Conservation (phyloP, 1,284 basidiomycete species). For the Coniferiporia sulphurascens region DNA sequence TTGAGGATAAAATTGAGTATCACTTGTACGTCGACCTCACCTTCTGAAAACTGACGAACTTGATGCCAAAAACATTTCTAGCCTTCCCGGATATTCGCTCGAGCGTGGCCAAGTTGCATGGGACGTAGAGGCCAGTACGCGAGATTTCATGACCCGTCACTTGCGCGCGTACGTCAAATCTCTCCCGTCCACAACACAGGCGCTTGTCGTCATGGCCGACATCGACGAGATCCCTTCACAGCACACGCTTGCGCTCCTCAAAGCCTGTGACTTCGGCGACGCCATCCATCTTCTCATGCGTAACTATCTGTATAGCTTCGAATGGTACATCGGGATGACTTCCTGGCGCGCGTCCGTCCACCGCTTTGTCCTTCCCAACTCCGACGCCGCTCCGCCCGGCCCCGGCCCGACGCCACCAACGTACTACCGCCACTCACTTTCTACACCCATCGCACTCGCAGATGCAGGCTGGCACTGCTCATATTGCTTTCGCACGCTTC, state of each 20-base stretch:
- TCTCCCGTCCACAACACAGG: slow-evolving; percentile 24
- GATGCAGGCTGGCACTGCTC: slow-evolving; percentile 61
- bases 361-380: slow-evolving; percentile 18
- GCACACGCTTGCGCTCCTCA: slow-evolving; percentile 52
- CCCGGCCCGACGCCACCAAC: slow-evolving; percentile 15
- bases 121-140: slow-evolving; percentile 33
- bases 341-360: slow-evolving; percentile 57
- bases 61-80: slow-evolving; percentile 23
- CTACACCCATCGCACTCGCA: slow-evolving; percentile 47
- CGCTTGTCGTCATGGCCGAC: slow-evolving; percentile 61
- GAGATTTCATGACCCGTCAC: slow-evolving; percentile 39
- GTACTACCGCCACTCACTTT: slow-evolving; percentile 54
- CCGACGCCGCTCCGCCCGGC: slow-evolving; percentile 31
- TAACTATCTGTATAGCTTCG: slow-evolving; percentile 63
- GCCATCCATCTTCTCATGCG: slow-evolving; percentile 61
- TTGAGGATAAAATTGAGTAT: slow-evolving; percentile 52
- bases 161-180: slow-evolving; percentile 31
- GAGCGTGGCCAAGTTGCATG: slow-evolving; percentile 33
- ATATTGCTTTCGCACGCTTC: slow-evolving; percentile 59
- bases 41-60: neutral
- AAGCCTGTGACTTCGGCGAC: slow-evolving; percentile 50
- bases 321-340: slow-evolving; percentile 50
- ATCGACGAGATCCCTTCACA: slow-evolving; percentile 63
- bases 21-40: slow-evolving; percentile 13
- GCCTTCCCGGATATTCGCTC: slow-evolving; percentile 22